Evolutionary conservation across 768 basidiomycete species (phyloP).

Genomic region (Rhodocollybia butyracea): DNA sequence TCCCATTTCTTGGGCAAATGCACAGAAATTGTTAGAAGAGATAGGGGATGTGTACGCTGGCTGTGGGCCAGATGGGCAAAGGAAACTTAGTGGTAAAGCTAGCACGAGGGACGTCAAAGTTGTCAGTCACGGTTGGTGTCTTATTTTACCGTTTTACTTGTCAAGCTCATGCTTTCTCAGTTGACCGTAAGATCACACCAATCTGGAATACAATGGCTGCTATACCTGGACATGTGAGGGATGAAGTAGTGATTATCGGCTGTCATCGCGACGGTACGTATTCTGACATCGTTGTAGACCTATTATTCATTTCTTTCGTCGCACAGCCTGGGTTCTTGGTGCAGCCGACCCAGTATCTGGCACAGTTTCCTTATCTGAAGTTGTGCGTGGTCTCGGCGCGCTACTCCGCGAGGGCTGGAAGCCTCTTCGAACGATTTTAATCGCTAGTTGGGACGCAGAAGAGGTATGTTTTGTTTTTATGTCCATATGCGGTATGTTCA

Average conservation of each 20-base stretch:
- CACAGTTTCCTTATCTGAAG: conserved; percentile 52
- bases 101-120: conserved; percentile 44
- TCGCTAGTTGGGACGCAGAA: conserved; percentile 83
- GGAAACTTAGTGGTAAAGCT: conserved; percentile 4
- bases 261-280: conserved; percentile 61
- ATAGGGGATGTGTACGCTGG: conserved; percentile 37
- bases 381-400: conserved; percentile 51
- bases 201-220: conserved; percentile 71
- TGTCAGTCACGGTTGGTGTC: conserved; percentile 49
- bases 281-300: background rate
- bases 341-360: conserved; percentile 57
- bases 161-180: conserved; percentile 8
- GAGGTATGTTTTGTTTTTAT: conserved; percentile 33
- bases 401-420: conserved; percentile 59
- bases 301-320: background rate
- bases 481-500: background rate
- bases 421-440: conserved; percentile 66
- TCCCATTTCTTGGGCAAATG: conserved; percentile 67
- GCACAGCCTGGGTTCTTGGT: conserved; percentile 40
- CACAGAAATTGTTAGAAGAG: conserved; percentile 49
- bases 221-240: conserved; percentile 60
- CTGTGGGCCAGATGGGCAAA: conserved; percentile 15
- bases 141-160: background rate
- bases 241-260: conserved; percentile 68
- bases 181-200: conserved; percentile 47